Evolutionary conservation across 352 stramenopile species (phyloP), one percentile per base, ranked within the genome.

Genomic region (Phytophthora syringae): DNA sequence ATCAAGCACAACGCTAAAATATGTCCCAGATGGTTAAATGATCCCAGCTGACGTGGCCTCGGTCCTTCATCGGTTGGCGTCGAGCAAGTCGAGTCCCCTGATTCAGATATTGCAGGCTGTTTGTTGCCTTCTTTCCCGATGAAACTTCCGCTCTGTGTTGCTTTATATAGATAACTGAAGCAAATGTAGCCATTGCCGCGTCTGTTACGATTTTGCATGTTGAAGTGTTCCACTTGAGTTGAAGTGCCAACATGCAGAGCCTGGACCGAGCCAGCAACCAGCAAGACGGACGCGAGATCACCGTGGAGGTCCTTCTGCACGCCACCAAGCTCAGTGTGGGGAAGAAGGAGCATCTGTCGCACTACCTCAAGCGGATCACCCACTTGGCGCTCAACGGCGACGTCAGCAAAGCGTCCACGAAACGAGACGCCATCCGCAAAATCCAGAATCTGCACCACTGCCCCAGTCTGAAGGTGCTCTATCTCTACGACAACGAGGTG

Each of bases 401-500:
- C 36, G 68, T 62, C 36, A 82, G 79, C 58, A 81, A 79, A 45
- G 25, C 42, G 9, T 27, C 55, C 20, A 12, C 27, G 43, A 66
- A 56, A 55, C 34, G 40, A 48, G 40, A 39, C 15, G 34, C 39
- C 15, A 73, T 89, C 45, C 65, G 61, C 10, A 69, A 68, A 21
- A 89, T 91, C 27, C 76, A 89, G 47, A 78, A 87, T 32, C 55
- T 91, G 54, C 80, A 87, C 21, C 71, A 77, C 64, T 91, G 82
- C 30, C 82, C 82, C 20, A 83, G 84, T 28, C 62, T 91, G 16
- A 83, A 86, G 64, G 83, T 93, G 32, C 67, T 93, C 2, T 93
- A 93, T 54, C 69, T 93, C 42, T 93, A 93, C 73, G 83, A 91
- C 73, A 93, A 91, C 59, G 76, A 82, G 21, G 71, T 94, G 45